Evolutionary conservation across 805 yeast genomes (phyloP), one percentile per base, ranked within the genome.

Genomic region (Saturnispora hagleri): DNA sequence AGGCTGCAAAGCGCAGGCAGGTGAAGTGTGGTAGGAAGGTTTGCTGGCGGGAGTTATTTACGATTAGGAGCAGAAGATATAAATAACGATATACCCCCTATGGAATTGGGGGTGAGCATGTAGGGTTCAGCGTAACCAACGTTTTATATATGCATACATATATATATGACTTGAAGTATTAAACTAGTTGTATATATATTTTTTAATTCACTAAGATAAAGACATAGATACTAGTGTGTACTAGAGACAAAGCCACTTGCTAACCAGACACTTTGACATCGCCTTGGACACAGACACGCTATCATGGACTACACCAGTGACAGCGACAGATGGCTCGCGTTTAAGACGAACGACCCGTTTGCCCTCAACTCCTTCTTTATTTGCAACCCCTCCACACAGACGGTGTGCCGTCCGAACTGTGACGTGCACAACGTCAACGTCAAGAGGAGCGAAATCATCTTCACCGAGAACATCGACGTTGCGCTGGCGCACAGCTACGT

Each of bases 341-440:
- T 79, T 63, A 82, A 80, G 59, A 79, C 79, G 63, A 71, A 76
- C 53, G 88, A 82, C 60, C 86, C 88, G 1, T 79, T 79, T 58
- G 83, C 86, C 12, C 75, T 83, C 0, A 77, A 76, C 42, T 67
- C 78, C 26, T 84, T 83, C 57, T 66, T 71, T 47, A 84, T 80
- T 22, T 73, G 80, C 58, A 73, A 75, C 61, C 69, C 69, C 53
- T 62, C 66, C 31, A 64, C 65, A 26, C 69, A 69, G 51, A 57
- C 60, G n/a, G 74, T 77, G 48, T 84, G 89, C 58, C 78, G 87
- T 47, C 89, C 90, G 5, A 83, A 80, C 60, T 84, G 90, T 64
- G 86, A 80, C 52, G 51, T 64, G 54, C 68, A 66, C 12, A 66
- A 73, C 40, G 70, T 72, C 27, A 67, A 69, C 27, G 67, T 73